Evolutionary conservation across 2,329 filamentous ascomycete species (phyloP), one percentile per base, ranked within the genome.

Genomic region (Thermoascus crustaceus): DNA sequence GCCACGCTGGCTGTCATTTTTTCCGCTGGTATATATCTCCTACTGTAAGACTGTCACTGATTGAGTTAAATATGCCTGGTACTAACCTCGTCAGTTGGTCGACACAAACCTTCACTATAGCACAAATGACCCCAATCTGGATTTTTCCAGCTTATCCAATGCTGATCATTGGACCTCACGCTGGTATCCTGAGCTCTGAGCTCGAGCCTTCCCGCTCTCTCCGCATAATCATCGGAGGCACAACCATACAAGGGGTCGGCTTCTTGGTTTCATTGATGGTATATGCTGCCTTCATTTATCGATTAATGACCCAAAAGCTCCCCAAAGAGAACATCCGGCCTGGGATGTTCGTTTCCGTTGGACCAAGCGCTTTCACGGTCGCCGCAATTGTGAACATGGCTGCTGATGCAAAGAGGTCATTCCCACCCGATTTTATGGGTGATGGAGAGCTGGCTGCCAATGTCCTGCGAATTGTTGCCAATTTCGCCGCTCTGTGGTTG

Each of bases 101-200:
- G 2, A 80, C 75, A 0, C 72, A 75, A 40, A 76, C 73, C 2
- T 79, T 78, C 47, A 79, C 85, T 0, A 84, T 91, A 31, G 80
- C 84, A 21, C 78, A 78, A 34, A 91, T 93, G 85, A 91, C 85
- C 0, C 85, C 85, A 0, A 78, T 86, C 11, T 91, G 85, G 85
- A 86, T 89, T 36, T 91, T 91, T 46, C 85, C 85, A 0, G 84
- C 82, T 1, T 93, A 93, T 45, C 84, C 85, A 0, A 69, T 91
- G 14, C 72, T 93, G 3, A 75, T 91, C 6, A 76, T 82, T 14
- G 85, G 81, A 0, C 81, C 85, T 0, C 78, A 87, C 46, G 85
- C 81, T 4, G 72, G 73, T 11, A 76, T 71, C 5, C 54, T 80
- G 8, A 68, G 71, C 14, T 52, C 58, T 2, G 67, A 72, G 32